Percentiles rank a stretch among this genome's conserved stretches.
Conservation (phyloP, 1,284 basidiomycete genomes). For the Ustilago hordei region DNA sequence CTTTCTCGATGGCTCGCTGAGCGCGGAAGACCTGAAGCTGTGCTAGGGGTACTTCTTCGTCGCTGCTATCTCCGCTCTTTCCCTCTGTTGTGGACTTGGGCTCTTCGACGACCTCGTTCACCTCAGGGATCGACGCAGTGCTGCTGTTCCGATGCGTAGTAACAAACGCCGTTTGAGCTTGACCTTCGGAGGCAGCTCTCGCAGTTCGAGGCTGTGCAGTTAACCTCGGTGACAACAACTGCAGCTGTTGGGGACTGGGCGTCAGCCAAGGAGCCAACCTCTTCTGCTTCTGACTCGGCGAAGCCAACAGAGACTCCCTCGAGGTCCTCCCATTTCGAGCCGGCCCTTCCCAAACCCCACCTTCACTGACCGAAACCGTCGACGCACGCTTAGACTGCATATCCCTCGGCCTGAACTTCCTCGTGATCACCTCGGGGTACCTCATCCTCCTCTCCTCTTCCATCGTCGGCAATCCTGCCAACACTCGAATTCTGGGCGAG, state of each 20-base stretch:
- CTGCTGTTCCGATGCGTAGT: conserved; percentile 22
- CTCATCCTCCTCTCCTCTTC: conserved; percentile 36
- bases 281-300: conserved; percentile 24
- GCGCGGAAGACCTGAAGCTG: conserved; percentile 44
- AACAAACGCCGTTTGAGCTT: conserved; percentile 2
- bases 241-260: conserved; percentile 16
- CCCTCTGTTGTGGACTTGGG: conserved; percentile 1
- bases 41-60: conserved; percentile 56
- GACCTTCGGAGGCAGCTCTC: conserved; percentile 17
- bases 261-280: conserved; percentile 50
- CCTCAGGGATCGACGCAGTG: conserved; percentile 25
- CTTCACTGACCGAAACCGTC: conserved; percentile 24
- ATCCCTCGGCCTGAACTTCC: conserved; percentile 34
- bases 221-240: conserved; percentile 27
- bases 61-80: conserved; percentile 37
- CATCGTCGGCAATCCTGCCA: conserved; percentile 42
- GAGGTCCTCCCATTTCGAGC: not conserved
- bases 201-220: conserved; percentile 4
- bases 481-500: conserved; percentile 40
- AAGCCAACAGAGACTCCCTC: conserved; percentile 17
- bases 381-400: conserved; percentile 23
- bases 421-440: conserved; percentile 10
- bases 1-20: conserved; percentile 31
- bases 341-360: conserved; percentile 24
- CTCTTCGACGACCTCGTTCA: conserved; percentile 11